Evolutionary conservation across 768 basidiomycete species (phyloP).

Genomic region (Phlebiopsis flavidoalba): DNA sequence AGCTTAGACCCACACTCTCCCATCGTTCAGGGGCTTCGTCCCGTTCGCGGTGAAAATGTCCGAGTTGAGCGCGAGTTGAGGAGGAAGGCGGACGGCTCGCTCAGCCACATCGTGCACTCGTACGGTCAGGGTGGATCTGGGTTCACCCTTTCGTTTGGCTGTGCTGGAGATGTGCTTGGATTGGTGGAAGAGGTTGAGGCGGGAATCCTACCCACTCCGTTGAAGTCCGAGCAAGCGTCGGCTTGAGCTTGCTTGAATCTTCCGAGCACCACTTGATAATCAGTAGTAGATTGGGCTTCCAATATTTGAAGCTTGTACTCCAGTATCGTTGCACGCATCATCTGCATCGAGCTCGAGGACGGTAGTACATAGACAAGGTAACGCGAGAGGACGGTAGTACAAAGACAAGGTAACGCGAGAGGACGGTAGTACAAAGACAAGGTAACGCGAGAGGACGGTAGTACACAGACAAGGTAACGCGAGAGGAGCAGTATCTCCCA

Average conservation of each 20-base stretch:
- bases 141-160: constrained; percentile 19
- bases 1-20: constrained; percentile 13
- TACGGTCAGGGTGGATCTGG: constrained; percentile 20
- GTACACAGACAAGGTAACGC: no score
- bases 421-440: no score
- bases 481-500: no score
- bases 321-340: no score
- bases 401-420: no score
- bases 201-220: background rate
- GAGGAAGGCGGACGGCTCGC: constrained; percentile 6
- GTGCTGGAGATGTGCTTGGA: constrained; percentile 17
- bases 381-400: no score
- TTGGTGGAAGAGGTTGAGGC: constrained; percentile 13
- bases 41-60: constrained; percentile 14
- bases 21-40: constrained; percentile 16
- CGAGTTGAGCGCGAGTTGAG: constrained; percentile 17
- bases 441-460: no score
- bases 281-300: no score
- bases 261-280: no score
- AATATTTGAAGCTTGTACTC: no score
- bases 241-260: background rate
- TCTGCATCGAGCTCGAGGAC: no score
- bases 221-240: background rate
- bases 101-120: constrained; percentile 18
- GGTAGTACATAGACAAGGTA: no score